Conservation (phyloP, 352 stramenopile genomes). For the Pythium rhizo-oryzae region DNA sequence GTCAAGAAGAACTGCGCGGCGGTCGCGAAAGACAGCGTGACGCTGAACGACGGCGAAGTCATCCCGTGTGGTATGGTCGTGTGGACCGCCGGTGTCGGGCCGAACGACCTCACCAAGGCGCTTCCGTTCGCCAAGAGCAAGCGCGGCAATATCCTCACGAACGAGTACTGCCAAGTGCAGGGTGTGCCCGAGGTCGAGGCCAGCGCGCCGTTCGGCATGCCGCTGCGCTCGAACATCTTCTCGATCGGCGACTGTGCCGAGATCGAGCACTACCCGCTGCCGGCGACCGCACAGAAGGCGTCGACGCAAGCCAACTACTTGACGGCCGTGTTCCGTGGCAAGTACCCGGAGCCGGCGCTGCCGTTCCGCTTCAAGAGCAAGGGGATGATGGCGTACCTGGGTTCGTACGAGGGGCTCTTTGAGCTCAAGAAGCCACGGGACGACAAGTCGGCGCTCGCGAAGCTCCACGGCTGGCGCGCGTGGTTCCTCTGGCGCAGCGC, state of each 20-base stretch:
- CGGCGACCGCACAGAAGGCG: conserved; percentile 93
- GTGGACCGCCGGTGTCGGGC: conserved; percentile 78
- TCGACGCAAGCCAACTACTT: conserved; percentile 77
- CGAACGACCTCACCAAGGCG: conserved; percentile 81
- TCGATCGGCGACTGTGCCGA: conserved; percentile 95
- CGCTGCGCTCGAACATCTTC: conserved; percentile 88
- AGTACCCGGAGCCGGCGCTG: conserved; percentile 47
- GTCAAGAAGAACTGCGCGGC: conserved; percentile 81
- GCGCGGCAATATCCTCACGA: conserved; percentile 81
- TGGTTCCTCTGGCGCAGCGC: conserved; percentile 94
- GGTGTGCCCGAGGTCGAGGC: conserved; percentile 61
- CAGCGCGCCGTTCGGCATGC: conserved; percentile 62
- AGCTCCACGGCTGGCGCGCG: conserved; percentile 86
- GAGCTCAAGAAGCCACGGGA: conserved; percentile 56
- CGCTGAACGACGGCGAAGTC: conserved; percentile 56
- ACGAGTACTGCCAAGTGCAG: conserved; percentile 83
- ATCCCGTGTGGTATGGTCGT: conserved; percentile 70
- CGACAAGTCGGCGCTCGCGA: conserved; percentile 42
- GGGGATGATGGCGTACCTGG: conserved; percentile 95
- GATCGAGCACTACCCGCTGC: conserved; percentile 84
- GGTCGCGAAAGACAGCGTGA: conserved; percentile 65
- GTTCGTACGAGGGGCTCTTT: conserved; percentile 93
- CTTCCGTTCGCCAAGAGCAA: conserved; percentile 79
- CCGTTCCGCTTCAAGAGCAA: conserved; percentile 81
- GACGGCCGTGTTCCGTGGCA: conserved; percentile 53